Evolutionary conservation across 495 filamentous ascomycete genomes (phyloP).

Genomic region (Penicillium paradoxum): DNA sequence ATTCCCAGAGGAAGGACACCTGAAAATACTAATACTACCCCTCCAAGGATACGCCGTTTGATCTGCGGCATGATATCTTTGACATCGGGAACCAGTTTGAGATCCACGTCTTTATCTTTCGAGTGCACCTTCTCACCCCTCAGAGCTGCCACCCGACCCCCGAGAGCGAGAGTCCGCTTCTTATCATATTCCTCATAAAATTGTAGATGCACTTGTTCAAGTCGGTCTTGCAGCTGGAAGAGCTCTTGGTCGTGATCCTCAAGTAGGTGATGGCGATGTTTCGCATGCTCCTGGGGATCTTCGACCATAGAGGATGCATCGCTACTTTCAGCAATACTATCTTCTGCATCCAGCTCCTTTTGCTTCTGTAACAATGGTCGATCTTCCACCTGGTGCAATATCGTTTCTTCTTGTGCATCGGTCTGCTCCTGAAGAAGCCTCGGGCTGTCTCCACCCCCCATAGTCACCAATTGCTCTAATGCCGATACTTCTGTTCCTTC

Average conservation of each 20-base stretch:
- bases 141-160: constrained; percentile 56
- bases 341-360: constrained; percentile 78
- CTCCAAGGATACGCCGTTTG: constrained; percentile 66
- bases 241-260: constrained; percentile 83
- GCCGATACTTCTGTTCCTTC: constrained; percentile 45
- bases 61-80: constrained; percentile 73
- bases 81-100: constrained; percentile 74
- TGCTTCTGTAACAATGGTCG: constrained; percentile 84
- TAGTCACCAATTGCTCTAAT: constrained; percentile 68
- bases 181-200: constrained; percentile 82
- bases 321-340: constrained; percentile 53
- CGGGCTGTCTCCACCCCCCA: constrained; percentile 69
- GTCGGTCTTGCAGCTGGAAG: constrained; percentile 61
- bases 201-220: constrained; percentile 65
- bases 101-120: constrained; percentile 53
- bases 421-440: constrained; percentile 67
- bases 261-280: constrained; percentile 69
- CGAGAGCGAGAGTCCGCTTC: constrained; percentile 43
- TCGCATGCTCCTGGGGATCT: constrained; percentile 38
- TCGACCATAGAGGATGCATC: constrained; percentile 37
- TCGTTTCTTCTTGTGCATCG: constrained; percentile 74
- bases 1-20: constrained; percentile 78
- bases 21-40: constrained; percentile 73
- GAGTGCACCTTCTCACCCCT: constrained; percentile 47
- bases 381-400: constrained; percentile 85